Evolutionary conservation across 306 rosid species (phyloP), one percentile per base, ranked within the genome.

Genomic region (Cucurbita ficifolia): DNA sequence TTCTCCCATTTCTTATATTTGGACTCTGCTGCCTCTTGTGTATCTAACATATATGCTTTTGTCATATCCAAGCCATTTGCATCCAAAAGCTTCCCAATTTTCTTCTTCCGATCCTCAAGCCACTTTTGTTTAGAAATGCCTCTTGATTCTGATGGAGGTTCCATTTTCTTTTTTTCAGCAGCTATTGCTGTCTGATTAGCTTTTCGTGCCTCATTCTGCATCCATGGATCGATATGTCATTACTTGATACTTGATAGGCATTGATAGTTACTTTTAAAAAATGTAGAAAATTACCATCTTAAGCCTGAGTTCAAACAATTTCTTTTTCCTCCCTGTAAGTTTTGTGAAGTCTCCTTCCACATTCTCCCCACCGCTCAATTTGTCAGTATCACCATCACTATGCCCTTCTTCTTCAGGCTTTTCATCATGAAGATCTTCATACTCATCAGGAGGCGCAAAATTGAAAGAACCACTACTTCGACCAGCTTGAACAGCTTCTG

Each of bases 1-100:
- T 91, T 94, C 74, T 91, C 97, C 99, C 99, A 94, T 83, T 91
- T 94, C 88, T 94, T 91, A 84, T 94, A 94, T 75, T 94, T 94
- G 60, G 19, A 50, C 77, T 89, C 88, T 65, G 97, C 99, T 72
- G 85, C 82, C 80, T 91, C 97, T 83, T 94, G 89, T 35, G 99
- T 91, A 77, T 94, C 99, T 63, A 94, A 90, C 99, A 94, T 94
- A 82, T 80, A 89, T 7, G 99, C 87, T 10, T 78, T 89, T 76
- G 84, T 75, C 99, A 94, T 78, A 68, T 91, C 99, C 90, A 94
- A 79, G 29, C 96, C 96, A 83, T 94, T 94, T 54, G 97, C 97
- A 87, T 94, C 97, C 7, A 91, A 76, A 82, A 94, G 97, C 75
- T 91, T 94, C 9, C 97, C 99, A 75, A 94, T 88, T 80, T 85